Evolutionary conservation across 2,329 filamentous ascomycete genomes (phyloP).

Genomic region (Fusarium pilosicola): DNA sequence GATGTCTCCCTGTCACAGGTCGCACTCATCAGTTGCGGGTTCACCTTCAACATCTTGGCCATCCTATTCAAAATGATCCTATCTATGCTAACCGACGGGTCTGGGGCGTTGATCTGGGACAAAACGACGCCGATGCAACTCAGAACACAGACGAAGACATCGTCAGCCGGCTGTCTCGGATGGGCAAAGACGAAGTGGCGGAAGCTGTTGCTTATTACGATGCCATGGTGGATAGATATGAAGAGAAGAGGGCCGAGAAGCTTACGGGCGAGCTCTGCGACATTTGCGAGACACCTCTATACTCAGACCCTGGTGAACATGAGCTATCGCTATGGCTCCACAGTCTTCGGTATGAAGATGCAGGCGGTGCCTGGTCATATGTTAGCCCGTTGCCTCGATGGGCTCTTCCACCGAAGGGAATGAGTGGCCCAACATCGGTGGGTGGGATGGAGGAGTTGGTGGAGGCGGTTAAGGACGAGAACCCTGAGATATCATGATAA

Average conservation of each 20-base stretch:
- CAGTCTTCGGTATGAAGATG: conserved; percentile 88
- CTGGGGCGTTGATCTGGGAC: conserved; percentile 84
- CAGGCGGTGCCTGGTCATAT: conserved; percentile 86
- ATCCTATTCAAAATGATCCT: conserved; percentile 96
- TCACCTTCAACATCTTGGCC: conserved; percentile 91
- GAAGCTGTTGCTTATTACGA: conserved; percentile 94
- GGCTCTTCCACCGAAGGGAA: conserved; percentile 82
- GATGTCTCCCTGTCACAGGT: conserved; percentile 91
- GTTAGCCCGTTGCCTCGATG: conserved; percentile 84
- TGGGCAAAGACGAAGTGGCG: conserved; percentile 94
- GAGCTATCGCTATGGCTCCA: conserved; percentile 95
- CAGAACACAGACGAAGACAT: conserved; percentile 87
- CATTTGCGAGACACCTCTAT: conserved; percentile 86
- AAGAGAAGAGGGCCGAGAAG: conserved; percentile 91
- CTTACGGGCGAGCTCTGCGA: conserved; percentile 87
- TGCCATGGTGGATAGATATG: conserved; percentile 89
- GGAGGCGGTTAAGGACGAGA: conserved; percentile 61
- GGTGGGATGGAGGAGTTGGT: conserved; percentile 69
- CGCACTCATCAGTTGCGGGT: conserved; percentile 95
- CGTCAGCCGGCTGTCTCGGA: conserved; percentile 82
- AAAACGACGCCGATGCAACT: conserved; percentile 69
- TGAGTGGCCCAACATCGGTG: conserved; percentile 76
- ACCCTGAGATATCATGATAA: conserved; percentile 52
- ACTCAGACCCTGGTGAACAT: conserved; percentile 89
- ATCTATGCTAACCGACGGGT: conserved; percentile 96